Evolutionary conservation across 371 early-diverging fungal species (phyloP), one percentile per base, ranked within the genome.

Genomic region (Paraphysoderma sedebokerense): DNA sequence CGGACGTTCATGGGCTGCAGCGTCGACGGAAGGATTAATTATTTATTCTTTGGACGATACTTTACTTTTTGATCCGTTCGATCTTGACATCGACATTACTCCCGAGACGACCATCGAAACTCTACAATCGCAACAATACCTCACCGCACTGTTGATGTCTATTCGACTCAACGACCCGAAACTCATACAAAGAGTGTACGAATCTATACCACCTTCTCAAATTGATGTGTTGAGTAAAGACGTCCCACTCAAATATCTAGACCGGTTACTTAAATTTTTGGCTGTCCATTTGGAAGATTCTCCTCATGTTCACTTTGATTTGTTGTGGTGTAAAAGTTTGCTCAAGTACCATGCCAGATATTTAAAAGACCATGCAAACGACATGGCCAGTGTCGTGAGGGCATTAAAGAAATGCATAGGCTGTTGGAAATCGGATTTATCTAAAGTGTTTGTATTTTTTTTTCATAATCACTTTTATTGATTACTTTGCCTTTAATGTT

Each of bases 31-130:
- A 52, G 98, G 98, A 4, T 62, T 98, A 24, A 53, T 95, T 52
- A 76, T 96, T 38, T 96, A 90, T 62, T 83, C 92, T 9, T 60
- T 96, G 30, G 95, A 96, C 57, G 89, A 93, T 49, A 69, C 73
- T 2, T 66, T 91, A 26, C 48, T 84, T 38, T 98, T 98, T 55
- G 98, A 98, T 66, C 98, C 98, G 17, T 92, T 90, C 59, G 95
- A 96, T 62, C 74, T 98, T 2, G 93, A 93, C 51, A 72, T 87
- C 29, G 88, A 93, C 50, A 82, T 98, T 33, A 96, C 93, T 1
- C 92, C 95, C 1, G 85, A 82, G 23, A 66, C 84, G 1, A 79
- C 91, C 7, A 36, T 74, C 22, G 81, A 74, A 33, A 73, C 81
- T 15, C 56, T 88, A 35, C 63, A 64, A 2, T 70, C 69, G 37